phyloP scores from a whole-genome alignment of 257 asterid genomes.

The Jaltomata sinuosa region DNA sequence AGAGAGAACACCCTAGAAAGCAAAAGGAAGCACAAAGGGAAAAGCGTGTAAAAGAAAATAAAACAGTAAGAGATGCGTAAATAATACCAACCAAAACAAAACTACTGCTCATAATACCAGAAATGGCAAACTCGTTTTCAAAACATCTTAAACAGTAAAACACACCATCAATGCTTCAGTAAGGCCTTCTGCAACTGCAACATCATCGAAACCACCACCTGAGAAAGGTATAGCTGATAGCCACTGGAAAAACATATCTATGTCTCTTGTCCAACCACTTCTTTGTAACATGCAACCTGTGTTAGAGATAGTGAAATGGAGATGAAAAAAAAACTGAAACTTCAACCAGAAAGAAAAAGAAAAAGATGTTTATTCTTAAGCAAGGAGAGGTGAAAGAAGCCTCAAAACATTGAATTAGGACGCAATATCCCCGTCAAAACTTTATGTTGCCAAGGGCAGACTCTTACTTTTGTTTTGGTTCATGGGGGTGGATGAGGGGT shows the following conservation, averaged over 20 bases:
- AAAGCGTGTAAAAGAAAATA: not conserved
- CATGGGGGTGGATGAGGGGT: not conserved
- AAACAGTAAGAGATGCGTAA: not conserved
- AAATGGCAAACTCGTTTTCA: not conserved
- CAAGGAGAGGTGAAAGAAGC: not conserved
- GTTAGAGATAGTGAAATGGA: slow-evolving; percentile 8
- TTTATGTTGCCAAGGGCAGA: not conserved
- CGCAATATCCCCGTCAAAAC: not conserved
- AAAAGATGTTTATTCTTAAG: not conserved
- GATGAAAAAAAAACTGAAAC: not conserved
- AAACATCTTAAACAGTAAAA: not conserved
- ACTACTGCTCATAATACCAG: not conserved
- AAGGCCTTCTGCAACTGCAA: slow-evolving; percentile 94
- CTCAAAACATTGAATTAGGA: not conserved
- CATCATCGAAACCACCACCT: slow-evolving; percentile 94
- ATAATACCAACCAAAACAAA: not conserved
- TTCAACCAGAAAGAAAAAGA: not conserved
- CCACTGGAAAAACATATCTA: slow-evolving; percentile 77
- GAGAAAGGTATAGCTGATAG: slow-evolving; percentile 71
- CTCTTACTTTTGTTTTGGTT: not conserved
- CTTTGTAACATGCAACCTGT: slow-evolving; percentile 73
- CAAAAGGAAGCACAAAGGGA: not conserved
- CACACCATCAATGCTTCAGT: slow-evolving; percentile 81
- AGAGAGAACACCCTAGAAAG: not conserved
- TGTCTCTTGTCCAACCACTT: slow-evolving; percentile 89